Base-by-base conservation (phyloP, 2,329 filamentous ascomycete species). In the Mollisia scopiformis region DNA sequence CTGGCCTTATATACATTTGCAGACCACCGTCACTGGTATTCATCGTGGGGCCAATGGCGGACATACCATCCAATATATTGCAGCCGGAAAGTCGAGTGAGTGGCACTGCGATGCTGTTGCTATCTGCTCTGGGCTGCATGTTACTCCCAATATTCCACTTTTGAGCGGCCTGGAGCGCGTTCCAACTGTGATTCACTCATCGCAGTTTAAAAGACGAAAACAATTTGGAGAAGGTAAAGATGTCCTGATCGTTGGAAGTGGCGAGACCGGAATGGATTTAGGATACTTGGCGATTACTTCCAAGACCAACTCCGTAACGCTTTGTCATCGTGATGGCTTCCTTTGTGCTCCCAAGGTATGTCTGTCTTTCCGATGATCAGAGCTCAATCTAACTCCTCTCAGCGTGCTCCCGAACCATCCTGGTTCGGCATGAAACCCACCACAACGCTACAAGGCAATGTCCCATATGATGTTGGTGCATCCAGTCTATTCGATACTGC, bases 401-500 rank as follows among this genome's bases (percentile, higher is more conserved):
- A 65, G 63, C 55, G 61, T 31, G 60, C 55, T 31, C 63, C 63
- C 8, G 57, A 58, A 13, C 49, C 57, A 13, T 60, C 57, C 19
- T 63, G 33, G 27, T 63, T 63, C 28, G 51, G 58, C 39, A 64
- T 62, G 52, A 55, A 46, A 21, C 52, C 52, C n/a, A 37, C 46
- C 2, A 35, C 28, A 2, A 37, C 50, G 13, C 35, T 50, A 3
- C 41, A 63, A 61, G 57, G 59, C 2, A 65, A 65, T 49, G 80
- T 81, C 39, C 80, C 81, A 0, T 75, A 80, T 14, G 81, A 83
- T 62, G 75, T 77, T 2, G 76, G 77, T 0, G 73, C 78, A 1
- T 80, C 79, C 10, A 81, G 79, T 57, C 68, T 83, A 5, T 82
- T 84, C 61, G 80, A 83, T 62, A 82, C 81, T 0, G 79, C 79